These are phyloP conservation scores for Thraustochytrium striatum DNA, from an alignment of 352 stramenopile species.

Conservation along the genomic window DNA sequence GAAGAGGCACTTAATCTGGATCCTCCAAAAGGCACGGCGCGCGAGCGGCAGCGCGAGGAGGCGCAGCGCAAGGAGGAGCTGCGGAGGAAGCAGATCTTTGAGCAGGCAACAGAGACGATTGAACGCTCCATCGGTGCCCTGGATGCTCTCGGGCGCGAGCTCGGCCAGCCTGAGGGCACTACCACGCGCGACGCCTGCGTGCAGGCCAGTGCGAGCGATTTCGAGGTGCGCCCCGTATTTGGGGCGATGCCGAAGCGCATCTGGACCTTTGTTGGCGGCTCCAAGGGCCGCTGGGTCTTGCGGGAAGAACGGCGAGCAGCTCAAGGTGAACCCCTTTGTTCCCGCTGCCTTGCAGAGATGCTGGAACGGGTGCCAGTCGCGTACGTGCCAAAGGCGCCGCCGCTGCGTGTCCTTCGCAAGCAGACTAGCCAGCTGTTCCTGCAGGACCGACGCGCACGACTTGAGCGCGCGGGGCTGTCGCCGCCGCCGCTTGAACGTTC, in stretches of 20 bases:
- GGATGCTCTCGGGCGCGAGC: neutral
- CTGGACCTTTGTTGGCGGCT: neutral
- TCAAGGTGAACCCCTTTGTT: constrained; percentile 4
- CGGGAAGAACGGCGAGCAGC: neutral
- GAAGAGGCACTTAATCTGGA: neutral
- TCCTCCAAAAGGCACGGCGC: neutral
- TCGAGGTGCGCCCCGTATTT: neutral
- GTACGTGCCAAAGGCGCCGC: neutral
- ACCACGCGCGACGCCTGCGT: constrained; percentile 20
- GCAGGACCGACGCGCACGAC: neutral
- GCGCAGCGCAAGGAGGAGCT: constrained; percentile 8
- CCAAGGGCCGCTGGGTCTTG: neutral
- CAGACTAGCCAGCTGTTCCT: constrained; percentile 6
- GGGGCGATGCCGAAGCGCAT: neutral
- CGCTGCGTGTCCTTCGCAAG: neutral
- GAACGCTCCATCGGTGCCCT: neutral
- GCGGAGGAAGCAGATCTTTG: neutral
- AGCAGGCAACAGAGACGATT: neutral
- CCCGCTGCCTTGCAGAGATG: neutral
- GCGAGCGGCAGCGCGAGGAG: neutral
- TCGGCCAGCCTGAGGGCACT: neutral
- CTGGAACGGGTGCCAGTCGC: neutral
- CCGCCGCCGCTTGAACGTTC: too few species aligned
- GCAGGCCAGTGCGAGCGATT: neutral
- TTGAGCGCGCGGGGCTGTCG: too few species aligned